Base-by-base conservation (phyloP, 2,329 filamentous ascomycete genomes). In the Ophiocordyceps camponoti-floridani region DNA sequence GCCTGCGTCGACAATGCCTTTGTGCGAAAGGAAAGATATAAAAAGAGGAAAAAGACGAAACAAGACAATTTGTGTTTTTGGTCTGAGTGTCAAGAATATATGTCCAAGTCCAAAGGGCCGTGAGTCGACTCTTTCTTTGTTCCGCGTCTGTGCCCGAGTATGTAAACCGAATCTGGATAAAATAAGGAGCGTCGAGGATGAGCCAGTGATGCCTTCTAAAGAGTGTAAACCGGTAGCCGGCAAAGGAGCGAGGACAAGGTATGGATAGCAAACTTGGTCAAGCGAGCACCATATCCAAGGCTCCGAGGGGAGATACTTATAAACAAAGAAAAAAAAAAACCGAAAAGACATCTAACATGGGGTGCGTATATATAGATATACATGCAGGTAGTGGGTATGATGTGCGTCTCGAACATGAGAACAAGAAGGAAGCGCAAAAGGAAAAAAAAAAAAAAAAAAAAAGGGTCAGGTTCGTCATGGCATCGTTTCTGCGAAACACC, bases 131-230 rank as follows among this genome's bases (percentile, higher is more conserved):
- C 5, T 13, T 6, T 40, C 35, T 40, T 5, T 40, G 35, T n/a
- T 41, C 6, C 26, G 10, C 12, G 40, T 41, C 40, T 41, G 18
- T 41, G 19, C 40, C 33, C 33, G 14, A n/a, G 33, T n/a, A 37
- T 14, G 13, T 37, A n/a, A 14, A n/a, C 13, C 13, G 33, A 14
- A n/a, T 4, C 13, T 3, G 4, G 3, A 37, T 16, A 3, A 4
- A 14, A n/a, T n/a, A 68, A 74, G 62, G 67, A 72, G 61, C 59
- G 69, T 67, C 65, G 67, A 67, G n/a, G n/a, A n/a, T n/a, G 66
- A 72, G 64, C 68, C 68, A 70, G 69, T 72, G 71, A 68, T 67
- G n/a, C 58, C 62, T 55, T 64, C 53, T 52, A 60, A 60, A 51
- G 55, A 53, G 56, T 57, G 50, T 47, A 47, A 51, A 48, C 51